Base-by-base conservation (phyloP, 495 filamentous ascomycete species). In the Annulohypoxylon moriforme region DNA sequence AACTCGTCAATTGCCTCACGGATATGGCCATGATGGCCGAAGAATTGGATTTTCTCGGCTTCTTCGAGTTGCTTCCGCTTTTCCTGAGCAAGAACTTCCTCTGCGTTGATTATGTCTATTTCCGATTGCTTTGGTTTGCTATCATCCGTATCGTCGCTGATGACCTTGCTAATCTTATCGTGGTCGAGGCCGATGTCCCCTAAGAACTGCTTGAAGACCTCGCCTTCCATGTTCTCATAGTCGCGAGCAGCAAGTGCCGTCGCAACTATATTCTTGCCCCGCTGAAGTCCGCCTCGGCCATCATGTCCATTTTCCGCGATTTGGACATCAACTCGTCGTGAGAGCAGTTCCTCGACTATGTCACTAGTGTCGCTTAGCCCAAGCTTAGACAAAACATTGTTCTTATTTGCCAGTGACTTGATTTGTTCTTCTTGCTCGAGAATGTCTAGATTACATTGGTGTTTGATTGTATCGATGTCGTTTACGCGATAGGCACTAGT, bases 1-100 rank as follows among this genome's bases (percentile, higher is more conserved):
- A 84, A 40, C 9, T 78, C 76, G 7, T 84, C 80, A 24, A 83
- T 66, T 1, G 78, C 79, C 16, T 81, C 79, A 24, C 78, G 75
- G 16, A 81, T 68, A 10, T 69, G 64, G 33, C 33, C 31, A 40
- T 79, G 71, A 9, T 60, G n/a, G 5, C 73, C 50, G 64, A 79
- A 79, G 66, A 78, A 73, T 14, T 59, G 50, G 49, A 78, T 74
- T 11, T 76, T 69, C 2, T 57, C 49, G 18, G 33, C 73, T 52
- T 60, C 52, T 33, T 47, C 33, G 1, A 65, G 58, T 3, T 61
- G 62, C 1, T 47, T 58, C 13, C 55, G 16, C 20, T 56, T 64
- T 38, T 71, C 65, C 16, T 67, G 29, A 11, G 57, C 66, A 33
- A 65, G 50, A 42, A 18, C 27, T 61, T 42, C 22, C 34, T 58